phyloP scores from a whole-genome alignment of 805 yeast genomes.

The Grigorovia jiainica region DNA sequence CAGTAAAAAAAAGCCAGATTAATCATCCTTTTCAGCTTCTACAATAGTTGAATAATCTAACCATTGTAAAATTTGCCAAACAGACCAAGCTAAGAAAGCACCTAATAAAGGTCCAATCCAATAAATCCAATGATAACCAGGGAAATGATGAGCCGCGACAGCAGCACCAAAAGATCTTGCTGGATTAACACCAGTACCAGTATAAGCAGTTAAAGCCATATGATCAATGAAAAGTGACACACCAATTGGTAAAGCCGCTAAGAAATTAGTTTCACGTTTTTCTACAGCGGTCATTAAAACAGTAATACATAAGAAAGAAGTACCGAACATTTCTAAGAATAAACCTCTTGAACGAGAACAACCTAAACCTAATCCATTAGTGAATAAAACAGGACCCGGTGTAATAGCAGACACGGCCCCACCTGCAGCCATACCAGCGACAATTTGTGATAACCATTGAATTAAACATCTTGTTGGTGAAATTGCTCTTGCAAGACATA shows the following conservation, averaged over 20 bases:
- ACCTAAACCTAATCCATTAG: constrained; percentile 65
- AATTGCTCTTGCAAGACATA: constrained; percentile 64
- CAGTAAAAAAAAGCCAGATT: too few species aligned
- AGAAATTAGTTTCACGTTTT: constrained; percentile 61
- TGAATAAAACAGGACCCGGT: constrained; percentile 66
- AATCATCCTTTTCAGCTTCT: constrained; percentile 10
- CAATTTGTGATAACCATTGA: constrained; percentile 57
- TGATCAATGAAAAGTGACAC: constrained; percentile 73
- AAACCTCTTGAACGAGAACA: constrained; percentile 65
- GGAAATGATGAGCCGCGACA: constrained; percentile 64
- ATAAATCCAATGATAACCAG: constrained; percentile 82
- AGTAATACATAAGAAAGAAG: constrained; percentile 61
- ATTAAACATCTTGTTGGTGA: constrained; percentile 61
- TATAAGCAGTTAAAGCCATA: constrained; percentile 68
- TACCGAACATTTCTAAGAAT: constrained; percentile 75
- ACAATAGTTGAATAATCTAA: constrained; percentile 54
- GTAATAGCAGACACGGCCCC: constrained; percentile 82
- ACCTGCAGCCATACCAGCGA: constrained; percentile 89
- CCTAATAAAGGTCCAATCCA: constrained; percentile 86
- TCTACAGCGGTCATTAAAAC: constrained; percentile 80
- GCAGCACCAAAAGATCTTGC: constrained; percentile 85
- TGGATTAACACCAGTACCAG: constrained; percentile 90
- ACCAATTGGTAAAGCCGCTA: constrained; percentile 82
- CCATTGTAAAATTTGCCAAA: constrained; percentile 58
- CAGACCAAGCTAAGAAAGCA: constrained; percentile 50